A percentile compares a stretch with the other conserved stretches of the same genome.
phyloP scores from a whole-genome alignment of 148 eudicot genomes.

The Tetragonia tetragonoides region DNA sequence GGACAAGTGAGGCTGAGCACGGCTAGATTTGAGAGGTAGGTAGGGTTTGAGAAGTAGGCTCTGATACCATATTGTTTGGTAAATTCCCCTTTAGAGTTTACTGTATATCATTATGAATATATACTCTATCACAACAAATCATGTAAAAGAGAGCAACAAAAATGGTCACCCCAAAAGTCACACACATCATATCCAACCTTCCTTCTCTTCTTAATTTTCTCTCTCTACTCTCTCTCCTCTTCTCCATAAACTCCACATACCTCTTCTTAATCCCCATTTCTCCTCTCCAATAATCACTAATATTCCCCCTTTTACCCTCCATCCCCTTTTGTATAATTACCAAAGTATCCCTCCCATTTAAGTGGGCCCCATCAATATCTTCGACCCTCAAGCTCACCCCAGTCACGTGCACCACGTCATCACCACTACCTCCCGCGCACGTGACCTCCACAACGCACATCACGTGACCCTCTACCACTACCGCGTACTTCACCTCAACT shows the following conservation, averaged over 20 bases:
- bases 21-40: too few relatives aligned
- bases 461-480: too few relatives aligned
- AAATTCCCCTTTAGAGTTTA: too few relatives aligned
- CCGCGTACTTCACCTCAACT: too few relatives aligned
- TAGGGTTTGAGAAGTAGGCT: too few relatives aligned
- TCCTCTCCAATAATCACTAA: background rate
- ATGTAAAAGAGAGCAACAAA: constrained; percentile 25
- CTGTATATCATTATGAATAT: too few relatives aligned
- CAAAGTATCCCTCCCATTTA: constrained; percentile 71
- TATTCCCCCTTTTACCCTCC: constrained; percentile 47
- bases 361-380: constrained; percentile 59
- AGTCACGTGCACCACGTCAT: too few relatives aligned
- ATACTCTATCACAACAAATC: constrained; percentile 9
- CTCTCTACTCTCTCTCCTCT: constrained; percentile 50
- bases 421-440: constrained; percentile 22
- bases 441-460: too few relatives aligned
- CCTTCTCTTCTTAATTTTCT: constrained; percentile 51
- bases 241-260: constrained; percentile 42
- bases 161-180: constrained; percentile 37
- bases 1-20: too few relatives aligned
- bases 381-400: too few relatives aligned
- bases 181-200: constrained; percentile 48
- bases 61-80: too few relatives aligned
- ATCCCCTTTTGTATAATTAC: constrained; percentile 46
- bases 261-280: constrained; percentile 26